These are phyloP conservation scores for Calonectria pauciramosa DNA, from an alignment of 2,329 filamentous ascomycete genomes.

Conservation along the genomic window DNA sequence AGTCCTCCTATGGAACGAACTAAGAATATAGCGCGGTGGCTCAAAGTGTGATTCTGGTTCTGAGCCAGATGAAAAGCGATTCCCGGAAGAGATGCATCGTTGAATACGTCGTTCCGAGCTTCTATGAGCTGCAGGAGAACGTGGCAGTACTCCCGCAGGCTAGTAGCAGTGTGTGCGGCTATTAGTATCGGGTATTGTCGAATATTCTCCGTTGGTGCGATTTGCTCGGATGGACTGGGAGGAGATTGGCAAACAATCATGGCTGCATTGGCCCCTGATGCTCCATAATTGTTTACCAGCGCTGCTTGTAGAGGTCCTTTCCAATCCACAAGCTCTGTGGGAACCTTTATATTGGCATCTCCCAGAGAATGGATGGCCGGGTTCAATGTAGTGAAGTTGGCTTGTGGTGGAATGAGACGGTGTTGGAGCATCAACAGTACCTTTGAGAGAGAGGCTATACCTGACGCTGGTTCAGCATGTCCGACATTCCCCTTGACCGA, in stretches of 20 bases:
- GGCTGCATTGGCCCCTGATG: slow-evolving; percentile 2
- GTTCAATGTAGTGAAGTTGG: not conserved
- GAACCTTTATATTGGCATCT: not conserved
- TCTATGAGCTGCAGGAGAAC: not conserved
- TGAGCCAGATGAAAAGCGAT: not conserved
- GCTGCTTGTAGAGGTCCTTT: not conserved
- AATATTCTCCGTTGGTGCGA: not conserved
- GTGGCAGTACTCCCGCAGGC: not conserved
- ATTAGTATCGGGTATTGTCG: not conserved
- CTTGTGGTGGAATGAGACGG: not conserved
- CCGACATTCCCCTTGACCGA: not conserved
- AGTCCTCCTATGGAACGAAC: not conserved
- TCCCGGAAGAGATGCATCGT: not conserved
- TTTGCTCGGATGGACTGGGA: not conserved
- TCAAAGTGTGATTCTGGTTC: not conserved
- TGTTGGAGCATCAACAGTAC: not conserved
- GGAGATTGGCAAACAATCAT: not conserved
- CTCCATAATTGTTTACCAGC: not conserved
- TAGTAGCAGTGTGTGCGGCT: not conserved
- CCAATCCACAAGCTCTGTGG: not conserved
- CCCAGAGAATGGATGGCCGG: not conserved
- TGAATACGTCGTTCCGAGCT: not conserved
- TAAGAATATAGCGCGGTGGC: not conserved
- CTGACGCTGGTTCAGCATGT: not conserved
- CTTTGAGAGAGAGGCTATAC: not conserved